Evolutionary conservation across 108 stramenopile genomes (phyloP).

Genomic region (Conticribra guillardii): DNA sequence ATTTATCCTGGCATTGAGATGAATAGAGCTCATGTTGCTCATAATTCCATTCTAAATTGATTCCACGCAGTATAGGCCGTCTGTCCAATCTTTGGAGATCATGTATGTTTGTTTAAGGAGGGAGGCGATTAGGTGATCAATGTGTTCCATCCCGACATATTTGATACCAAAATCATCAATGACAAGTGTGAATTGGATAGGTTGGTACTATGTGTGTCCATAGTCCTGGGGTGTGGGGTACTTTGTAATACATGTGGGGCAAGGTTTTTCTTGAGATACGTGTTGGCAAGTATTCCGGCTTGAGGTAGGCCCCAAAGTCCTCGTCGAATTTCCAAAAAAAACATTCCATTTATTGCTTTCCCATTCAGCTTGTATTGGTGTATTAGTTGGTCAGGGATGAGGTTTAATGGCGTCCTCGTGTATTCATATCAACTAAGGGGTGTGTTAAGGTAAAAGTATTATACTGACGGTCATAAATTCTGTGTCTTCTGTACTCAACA

Average conservation of each 20-base stretch:
- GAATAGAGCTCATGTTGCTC: slow-evolving; percentile 16
- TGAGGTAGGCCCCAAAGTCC: slow-evolving; percentile 62
- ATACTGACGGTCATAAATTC: slow-evolving; percentile 42
- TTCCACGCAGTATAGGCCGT: slow-evolving; percentile 39
- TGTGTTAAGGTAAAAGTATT: slow-evolving; percentile 56
- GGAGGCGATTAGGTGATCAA: slow-evolving; percentile 40
- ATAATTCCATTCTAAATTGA: slow-evolving; percentile 57
- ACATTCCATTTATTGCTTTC: not conserved
- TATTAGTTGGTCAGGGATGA: slow-evolving; percentile 6
- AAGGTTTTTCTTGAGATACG: slow-evolving; percentile 21
- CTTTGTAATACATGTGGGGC: not conserved
- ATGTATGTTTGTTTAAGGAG: slow-evolving; percentile 35
- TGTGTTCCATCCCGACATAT: slow-evolving; percentile 41
- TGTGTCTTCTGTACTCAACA: slow-evolving; percentile 39
- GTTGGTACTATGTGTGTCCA: slow-evolving; percentile 31
- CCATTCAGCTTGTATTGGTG: slow-evolving; percentile 31
- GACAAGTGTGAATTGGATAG: slow-evolving; percentile 48
- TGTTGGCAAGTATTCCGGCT: slow-evolving; percentile 49
- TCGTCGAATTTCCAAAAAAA: slow-evolving; percentile 30
- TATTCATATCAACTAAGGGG: slow-evolving; percentile 45
- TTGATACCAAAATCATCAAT: slow-evolving; percentile 65
- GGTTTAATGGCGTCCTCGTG: slow-evolving; percentile 19
- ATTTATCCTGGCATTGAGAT: slow-evolving; percentile 23
- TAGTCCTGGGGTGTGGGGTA: slow-evolving; percentile 49
- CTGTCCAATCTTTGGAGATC: slow-evolving; percentile 38